These are phyloP conservation scores for Acephala macrosclerotiorum DNA, from an alignment of 2,329 filamentous ascomycete species.

Conservation along the genomic window DNA sequence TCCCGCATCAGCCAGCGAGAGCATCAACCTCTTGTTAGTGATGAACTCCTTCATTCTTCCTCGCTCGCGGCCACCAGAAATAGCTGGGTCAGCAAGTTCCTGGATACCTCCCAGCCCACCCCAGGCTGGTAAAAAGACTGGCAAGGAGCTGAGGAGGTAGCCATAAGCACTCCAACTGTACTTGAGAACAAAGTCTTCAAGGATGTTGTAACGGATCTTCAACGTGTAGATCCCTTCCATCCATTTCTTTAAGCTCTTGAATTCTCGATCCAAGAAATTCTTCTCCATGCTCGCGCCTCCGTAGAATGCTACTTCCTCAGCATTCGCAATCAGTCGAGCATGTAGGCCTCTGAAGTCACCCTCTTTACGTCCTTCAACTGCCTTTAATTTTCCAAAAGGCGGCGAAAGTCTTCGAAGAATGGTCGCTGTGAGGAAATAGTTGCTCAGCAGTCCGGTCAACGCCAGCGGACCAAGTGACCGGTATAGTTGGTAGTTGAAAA, in stretches of 20 bases:
- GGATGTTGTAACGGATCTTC: conserved; percentile 98
- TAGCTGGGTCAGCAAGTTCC: conserved; percentile 64
- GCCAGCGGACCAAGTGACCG: conserved; percentile 89
- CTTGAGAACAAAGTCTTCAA: conserved; percentile 97
- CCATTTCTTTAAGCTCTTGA: conserved; percentile 91
- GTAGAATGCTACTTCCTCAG: conserved; percentile 97
- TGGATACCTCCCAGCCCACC: conserved; percentile 79
- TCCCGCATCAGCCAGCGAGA: conserved; percentile 94
- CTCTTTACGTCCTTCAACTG: conserved; percentile 92
- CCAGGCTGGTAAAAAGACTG: conserved; percentile 94
- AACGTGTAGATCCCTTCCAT: conserved; percentile 99
- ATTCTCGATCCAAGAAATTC: conserved; percentile 88
- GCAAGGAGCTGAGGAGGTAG: conserved; percentile 90
- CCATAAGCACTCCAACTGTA: conserved; percentile 99
- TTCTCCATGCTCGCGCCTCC: conserved; percentile 95
- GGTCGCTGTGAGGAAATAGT: conserved; percentile 94
- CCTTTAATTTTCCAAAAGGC: conserved; percentile 95
- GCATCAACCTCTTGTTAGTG: conserved; percentile 98
- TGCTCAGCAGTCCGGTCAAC: conserved; percentile 83
- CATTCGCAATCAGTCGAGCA: conserved; percentile 91
- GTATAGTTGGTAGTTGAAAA: conserved; percentile 98
- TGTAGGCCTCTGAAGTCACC: conserved; percentile 94
- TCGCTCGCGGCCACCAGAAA: conserved; percentile 70
- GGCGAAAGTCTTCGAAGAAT: conserved; percentile 88
- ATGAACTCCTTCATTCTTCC: conserved; percentile 98